Percentiles rank a stretch among this genome's conserved stretches.
These are phyloP conservation scores for Mycosphaerella arachidis DNA, from an alignment of 2,329 filamentous ascomycete species.

Conservation along the genomic window DNA sequence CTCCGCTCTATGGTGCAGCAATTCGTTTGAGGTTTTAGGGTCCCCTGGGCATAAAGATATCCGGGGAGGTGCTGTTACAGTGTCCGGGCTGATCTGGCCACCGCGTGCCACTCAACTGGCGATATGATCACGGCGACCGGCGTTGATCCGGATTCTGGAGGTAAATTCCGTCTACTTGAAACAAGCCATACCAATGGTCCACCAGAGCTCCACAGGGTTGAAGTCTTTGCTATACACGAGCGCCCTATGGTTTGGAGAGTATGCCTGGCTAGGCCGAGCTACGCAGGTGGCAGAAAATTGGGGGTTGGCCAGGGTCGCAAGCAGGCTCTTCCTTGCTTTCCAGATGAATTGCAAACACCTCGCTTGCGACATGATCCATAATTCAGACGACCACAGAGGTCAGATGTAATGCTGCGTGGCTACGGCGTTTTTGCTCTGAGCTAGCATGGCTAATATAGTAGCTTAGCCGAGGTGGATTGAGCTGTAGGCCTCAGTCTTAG, in stretches of 20 bases:
- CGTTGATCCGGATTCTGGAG: background rate
- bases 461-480: too few species aligned
- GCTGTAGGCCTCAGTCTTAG: too few species aligned
- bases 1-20: too few species aligned
- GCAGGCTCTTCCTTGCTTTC: background rate
- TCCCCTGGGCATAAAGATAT: too few species aligned
- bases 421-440: too few species aligned
- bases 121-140: background rate
- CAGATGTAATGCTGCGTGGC: too few species aligned
- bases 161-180: background rate
- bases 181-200: background rate
- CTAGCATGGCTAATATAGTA: too few species aligned
- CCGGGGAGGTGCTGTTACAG: too few species aligned
- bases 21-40: too few species aligned
- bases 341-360: background rate
- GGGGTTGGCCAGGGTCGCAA: background rate
- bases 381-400: background rate
- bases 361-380: background rate
- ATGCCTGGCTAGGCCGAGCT: background rate
- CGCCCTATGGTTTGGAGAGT: background rate
- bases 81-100: too few species aligned
- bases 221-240: background rate
- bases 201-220: background rate
- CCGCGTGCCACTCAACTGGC: background rate
- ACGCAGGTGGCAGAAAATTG: background rate